A percentile compares a stretch with the other conserved stretches of the same genome.
Evolutionary conservation across 2,329 filamentous ascomycete genomes (phyloP).

Genomic region (Trichoderma atroviride): DNA sequence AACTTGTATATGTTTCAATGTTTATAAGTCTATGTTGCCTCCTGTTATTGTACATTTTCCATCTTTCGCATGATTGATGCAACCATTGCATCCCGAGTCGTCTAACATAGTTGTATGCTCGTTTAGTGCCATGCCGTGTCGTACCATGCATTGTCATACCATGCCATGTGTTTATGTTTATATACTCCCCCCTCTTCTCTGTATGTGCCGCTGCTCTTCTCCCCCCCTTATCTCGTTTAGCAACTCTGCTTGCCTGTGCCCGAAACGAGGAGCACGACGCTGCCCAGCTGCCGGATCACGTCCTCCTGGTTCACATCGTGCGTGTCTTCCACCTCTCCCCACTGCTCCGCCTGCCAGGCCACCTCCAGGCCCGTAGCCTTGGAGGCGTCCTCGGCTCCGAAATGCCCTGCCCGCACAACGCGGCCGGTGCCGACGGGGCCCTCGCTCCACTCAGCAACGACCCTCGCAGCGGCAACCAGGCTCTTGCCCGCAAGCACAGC

Average conservation of each 20-base stretch:
- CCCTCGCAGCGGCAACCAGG: conserved; percentile 71
- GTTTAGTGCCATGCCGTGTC: background rate
- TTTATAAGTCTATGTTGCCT: background rate
- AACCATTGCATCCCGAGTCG: background rate
- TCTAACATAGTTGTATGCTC: background rate
- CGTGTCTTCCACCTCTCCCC: conserved; percentile 97
- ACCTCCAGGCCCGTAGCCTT: conserved; percentile 81
- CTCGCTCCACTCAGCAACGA: conserved; percentile 87
- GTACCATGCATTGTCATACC: background rate
- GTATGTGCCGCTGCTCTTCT: background rate
- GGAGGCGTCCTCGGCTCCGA: conserved; percentile 82
- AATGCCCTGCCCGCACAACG: conserved; percentile 45
- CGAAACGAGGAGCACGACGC: conserved; percentile 78
- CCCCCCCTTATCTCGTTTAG: background rate
- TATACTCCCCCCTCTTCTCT: background rate
- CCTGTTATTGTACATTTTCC: conserved; percentile 6
- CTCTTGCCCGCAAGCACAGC: conserved; percentile 86
- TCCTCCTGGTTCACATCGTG: conserved; percentile 97
- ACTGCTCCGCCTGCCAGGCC: conserved; percentile 83
- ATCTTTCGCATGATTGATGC: background rate
- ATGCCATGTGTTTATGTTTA: background rate
- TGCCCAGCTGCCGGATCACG: conserved; percentile 82
- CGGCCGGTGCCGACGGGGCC: conserved; percentile 60
- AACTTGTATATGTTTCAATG: background rate
- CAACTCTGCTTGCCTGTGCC: conserved; percentile 48